Base-by-base conservation (phyloP, 2,329 filamentous ascomycete genomes). In the Fusarium hainanense region DNA sequence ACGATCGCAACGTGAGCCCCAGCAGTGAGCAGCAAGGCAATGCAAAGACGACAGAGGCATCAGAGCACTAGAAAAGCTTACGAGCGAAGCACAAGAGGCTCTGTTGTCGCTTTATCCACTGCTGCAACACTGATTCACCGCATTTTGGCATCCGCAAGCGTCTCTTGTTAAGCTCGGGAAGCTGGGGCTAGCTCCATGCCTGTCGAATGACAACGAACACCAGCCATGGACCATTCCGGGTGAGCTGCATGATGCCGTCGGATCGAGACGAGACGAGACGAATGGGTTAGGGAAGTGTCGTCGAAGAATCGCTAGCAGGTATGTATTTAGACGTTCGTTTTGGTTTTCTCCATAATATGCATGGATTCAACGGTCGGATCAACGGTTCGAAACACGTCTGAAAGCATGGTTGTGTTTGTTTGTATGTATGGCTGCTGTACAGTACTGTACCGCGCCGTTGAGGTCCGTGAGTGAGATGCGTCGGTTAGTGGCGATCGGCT, bases 91-190 rank as follows among this genome's bases (percentile, higher is more conserved):
- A 66, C 51, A 66, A 63, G 69, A 69, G 63, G 67, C 66, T 67
- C 63, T 49, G 64, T 44, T 66, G 56, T 25, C 7, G 57, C 61
- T 66, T 57, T 62, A 57, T 63, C 46, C 57, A 68, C 49, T 60
- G 57, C 55, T 66, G 54, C 54, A 63, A 54, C 44, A 52, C 54
- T 50, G 65, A 74, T 75, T 75, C 74, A 75, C 74, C 74, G 74
- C 74, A 75, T 74, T 75, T 75, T 75, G 73, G 65, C 69, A 65
- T 66, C 64, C 68, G 67, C 69, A 67, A 52, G 61, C 57, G 72
- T 60, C 63, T 66, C 60, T 58, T 70, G 60, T 70, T 49, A 63
- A 63, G 55, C 57, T 73, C 71, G 63, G 68, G 48, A 54, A 62
- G 57, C 66, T 70, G 69, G 61, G 63, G 55, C 58, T 70, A 59